Evolutionary conservation across 2,329 filamentous ascomycete species (phyloP), one percentile per base, ranked within the genome.

Genomic region (Verticillium dahliae): DNA sequence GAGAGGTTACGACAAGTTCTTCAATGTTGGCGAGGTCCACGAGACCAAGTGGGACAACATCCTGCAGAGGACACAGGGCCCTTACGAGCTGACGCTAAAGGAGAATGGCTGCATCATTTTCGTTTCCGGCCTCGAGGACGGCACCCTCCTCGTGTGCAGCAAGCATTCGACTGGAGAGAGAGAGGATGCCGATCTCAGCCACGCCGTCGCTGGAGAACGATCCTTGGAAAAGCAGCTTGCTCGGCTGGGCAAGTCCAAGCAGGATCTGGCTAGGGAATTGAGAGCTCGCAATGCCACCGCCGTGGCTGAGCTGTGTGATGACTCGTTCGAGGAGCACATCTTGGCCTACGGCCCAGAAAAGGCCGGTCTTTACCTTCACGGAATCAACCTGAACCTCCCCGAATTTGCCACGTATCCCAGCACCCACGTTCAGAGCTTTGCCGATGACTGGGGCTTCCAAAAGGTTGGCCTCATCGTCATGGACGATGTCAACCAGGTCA

Each of bases 41-140:
- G 86, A 90, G 66, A 99, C 95, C 3, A 84, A 88, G 69, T 99
- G 95, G 95, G 74, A 80, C 15, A 90, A 89, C 70, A 91, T 99
- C 63, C 81, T 89, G 71, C 75, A 76, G 34, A 83, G 90, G 61
- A 98, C 95, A 0, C 79, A 85, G 65, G 92, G 92, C 0, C 95
- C 95, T 0, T 99, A 98, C 69, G 95, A 99, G 76, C 79, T 99
- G 61, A 98, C 92, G 62, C 86, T 98, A 59, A 99, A 99, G 78
- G 95, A 99, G 76, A 99, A 99, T 70, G 95, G 95, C n/a, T 99
- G 95, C 75, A 99, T 99, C 75, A 97, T 99, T 68, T 99, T 99
- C 78, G 87, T 99, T 55, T 89, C 92, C 15, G 95, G 93, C 14
- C 81, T 99, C 27, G 91, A 96, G 69, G 93, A 97, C 69, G 93